Evolutionary conservation across 225 moss, liverwort and hornwort genomes (phyloP).

Genomic region (Rhytidiadelphus loreus): DNA sequence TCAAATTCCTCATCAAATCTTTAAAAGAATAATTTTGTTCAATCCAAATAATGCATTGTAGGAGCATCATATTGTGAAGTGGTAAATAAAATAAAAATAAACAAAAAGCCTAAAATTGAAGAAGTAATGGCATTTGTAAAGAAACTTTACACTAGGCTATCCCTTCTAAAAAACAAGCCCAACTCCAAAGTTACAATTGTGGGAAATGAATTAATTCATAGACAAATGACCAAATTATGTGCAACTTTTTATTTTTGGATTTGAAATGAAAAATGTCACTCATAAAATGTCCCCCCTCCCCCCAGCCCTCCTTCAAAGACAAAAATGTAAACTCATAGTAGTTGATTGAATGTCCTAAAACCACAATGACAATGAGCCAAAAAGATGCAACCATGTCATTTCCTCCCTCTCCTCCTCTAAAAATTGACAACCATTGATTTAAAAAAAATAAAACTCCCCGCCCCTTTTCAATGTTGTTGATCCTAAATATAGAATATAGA

Average conservation of each 20-base stretch:
- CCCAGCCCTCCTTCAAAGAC: too few relatives aligned
- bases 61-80: not conserved
- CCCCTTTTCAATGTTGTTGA: too few relatives aligned
- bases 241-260: not conserved
- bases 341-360: not conserved
- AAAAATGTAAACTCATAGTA: fast-evolving
- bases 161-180: not conserved
- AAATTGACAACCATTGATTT: too few relatives aligned
- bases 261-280: not conserved
- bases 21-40: not conserved
- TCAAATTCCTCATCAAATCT: not conserved
- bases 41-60: not conserved
- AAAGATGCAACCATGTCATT: too few relatives aligned
- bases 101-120: not conserved
- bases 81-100: not conserved
- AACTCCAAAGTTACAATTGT: not conserved
- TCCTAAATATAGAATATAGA: too few relatives aligned
- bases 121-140: not conserved
- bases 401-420: too few relatives aligned
- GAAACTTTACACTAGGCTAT: not conserved
- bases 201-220: not conserved
- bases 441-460: too few relatives aligned
- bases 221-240: not conserved
- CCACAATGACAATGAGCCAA: too few relatives aligned
- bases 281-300: not conserved